Evolutionary conservation across 176 grass and related monocot species (phyloP), one percentile per base, ranked within the genome.

Genomic region (Avena atlantica): DNA sequence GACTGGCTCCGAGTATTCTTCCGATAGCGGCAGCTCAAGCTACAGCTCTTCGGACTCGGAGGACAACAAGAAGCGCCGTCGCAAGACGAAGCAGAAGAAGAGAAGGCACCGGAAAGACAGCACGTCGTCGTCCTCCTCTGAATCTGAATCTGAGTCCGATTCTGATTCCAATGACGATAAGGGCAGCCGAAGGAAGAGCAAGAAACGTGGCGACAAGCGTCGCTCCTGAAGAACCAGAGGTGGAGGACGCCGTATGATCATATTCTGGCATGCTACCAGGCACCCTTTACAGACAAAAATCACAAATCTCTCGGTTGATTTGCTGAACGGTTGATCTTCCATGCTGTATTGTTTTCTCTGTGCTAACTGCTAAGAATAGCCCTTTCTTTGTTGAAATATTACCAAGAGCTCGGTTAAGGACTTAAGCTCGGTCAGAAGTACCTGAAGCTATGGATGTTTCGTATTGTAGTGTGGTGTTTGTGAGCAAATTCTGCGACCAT

Each of bases 1-100:
- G 76, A 92, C 79, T 0, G 90, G 80, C 48, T 90, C 92, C 27
- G 89, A 94, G 27, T 85, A 96, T 77, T 92, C 90, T 20, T 94
- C 92, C 5, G 90, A 88, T 56, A 94, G 87, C 0, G 64, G 80
- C 73, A 99, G 94, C 77, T 94, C 79, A 16, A 93, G 89, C 66
- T 88, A 91, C 82, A 91, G 92, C 75, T 93, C 90, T 37, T 96
- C 92, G 12, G 80, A 42, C 65, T 83, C 50, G 1, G 80, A 70
- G 27, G 80, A 70, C 80, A 83, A 70, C 27, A 82, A 57, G 80
- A 69, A 69, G 49, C 80, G 49, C 7, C 48, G n/a, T 8, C 25
- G 66, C 49, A 83, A 83, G 80, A 70, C 65, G 19, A 70, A 21
- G 80, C 74, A 70, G 52, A 86, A 70, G 37, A 80, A 62, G 40